These are phyloP conservation scores for Pugionium dolabratum DNA, from an alignment of 345 rosid species.

Conservation along the genomic window DNA sequence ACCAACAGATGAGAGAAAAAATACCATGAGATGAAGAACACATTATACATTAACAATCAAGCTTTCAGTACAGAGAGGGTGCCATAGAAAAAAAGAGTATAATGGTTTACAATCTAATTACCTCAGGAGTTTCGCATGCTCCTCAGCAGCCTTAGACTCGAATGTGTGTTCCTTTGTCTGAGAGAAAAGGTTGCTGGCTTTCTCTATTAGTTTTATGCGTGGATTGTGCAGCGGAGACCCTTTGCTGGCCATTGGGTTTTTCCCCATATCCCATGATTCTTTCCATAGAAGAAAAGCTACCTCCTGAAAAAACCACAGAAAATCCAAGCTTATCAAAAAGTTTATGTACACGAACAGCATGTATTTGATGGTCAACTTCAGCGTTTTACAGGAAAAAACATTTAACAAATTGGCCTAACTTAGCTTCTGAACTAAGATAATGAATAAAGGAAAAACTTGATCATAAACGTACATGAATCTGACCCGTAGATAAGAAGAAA, in stretches of 20 bases:
- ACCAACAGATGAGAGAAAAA: conserved; percentile 7
- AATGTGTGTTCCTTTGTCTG: conserved; percentile 93
- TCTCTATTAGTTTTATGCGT: conserved; percentile 88
- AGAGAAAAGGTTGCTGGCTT: conserved; percentile 67
- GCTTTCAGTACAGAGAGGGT: not conserved
- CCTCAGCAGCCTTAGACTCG: conserved; percentile 98
- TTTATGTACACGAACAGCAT: not conserved
- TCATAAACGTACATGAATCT: conserved; percentile 72
- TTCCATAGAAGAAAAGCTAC: conserved; percentile 96
- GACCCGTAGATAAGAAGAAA: conserved; percentile 90
- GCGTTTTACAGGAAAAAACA: conserved; percentile 1
- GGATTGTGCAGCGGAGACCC: conserved; percentile 96
- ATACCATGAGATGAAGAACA: conserved; percentile 12
- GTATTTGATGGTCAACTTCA: not conserved
- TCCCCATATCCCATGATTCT: conserved; percentile 91
- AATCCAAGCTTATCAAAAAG: not conserved
- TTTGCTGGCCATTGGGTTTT: conserved; percentile 95
- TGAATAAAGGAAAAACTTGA: conserved; percentile 10
- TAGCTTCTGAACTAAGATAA: conserved; percentile 18
- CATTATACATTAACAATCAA: not conserved
- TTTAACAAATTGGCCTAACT: conserved; percentile 10
- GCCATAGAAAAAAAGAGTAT: not conserved
- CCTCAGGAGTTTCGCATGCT: conserved; percentile 93
- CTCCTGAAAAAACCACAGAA: conserved; percentile 50
- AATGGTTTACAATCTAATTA: conserved; percentile 36